Conservation (phyloP, 495 filamentous ascomycete genomes). For the Aspergillus coremiiformis region DNA sequence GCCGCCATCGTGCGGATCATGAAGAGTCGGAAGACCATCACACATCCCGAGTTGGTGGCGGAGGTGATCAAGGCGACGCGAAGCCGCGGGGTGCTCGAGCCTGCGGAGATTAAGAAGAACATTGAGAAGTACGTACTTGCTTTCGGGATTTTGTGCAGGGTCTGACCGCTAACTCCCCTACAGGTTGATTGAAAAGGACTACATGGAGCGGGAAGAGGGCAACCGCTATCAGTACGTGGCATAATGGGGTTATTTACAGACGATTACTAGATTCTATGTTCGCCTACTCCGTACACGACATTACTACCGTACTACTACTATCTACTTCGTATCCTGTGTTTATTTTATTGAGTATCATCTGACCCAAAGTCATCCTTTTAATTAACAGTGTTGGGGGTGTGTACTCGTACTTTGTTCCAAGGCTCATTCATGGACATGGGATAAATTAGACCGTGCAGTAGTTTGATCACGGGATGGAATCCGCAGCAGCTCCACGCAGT, state of each 20-base stretch:
- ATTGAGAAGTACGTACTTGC: constrained; percentile 72
- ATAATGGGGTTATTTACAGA: constrained; percentile 32
- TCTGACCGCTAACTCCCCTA: constrained; percentile 1
- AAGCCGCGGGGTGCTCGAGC: constrained; percentile 73
- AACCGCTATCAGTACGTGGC: constrained; percentile 77
- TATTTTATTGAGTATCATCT: neutral
- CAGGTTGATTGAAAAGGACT: constrained; percentile 92
- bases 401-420: neutral
- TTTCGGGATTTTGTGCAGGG: neutral
- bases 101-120: constrained; percentile 85
- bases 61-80: constrained; percentile 87
- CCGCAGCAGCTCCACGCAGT: neutral
- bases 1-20: constrained; percentile 95
- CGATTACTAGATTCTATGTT: too few relatives aligned
- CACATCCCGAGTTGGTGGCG: constrained; percentile 69
- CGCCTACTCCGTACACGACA: too few relatives aligned
- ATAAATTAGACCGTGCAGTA: neutral
- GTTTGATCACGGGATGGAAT: neutral
- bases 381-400: neutral
- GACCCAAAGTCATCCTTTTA: neutral
- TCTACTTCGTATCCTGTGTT: too few relatives aligned
- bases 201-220: constrained; percentile 77
- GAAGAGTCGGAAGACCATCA: constrained; percentile 88
- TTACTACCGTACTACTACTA: too few relatives aligned
- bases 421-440: neutral